Conservation (phyloP, 2,329 filamentous ascomycete genomes). For the Aplosporella prunicola region DNA sequence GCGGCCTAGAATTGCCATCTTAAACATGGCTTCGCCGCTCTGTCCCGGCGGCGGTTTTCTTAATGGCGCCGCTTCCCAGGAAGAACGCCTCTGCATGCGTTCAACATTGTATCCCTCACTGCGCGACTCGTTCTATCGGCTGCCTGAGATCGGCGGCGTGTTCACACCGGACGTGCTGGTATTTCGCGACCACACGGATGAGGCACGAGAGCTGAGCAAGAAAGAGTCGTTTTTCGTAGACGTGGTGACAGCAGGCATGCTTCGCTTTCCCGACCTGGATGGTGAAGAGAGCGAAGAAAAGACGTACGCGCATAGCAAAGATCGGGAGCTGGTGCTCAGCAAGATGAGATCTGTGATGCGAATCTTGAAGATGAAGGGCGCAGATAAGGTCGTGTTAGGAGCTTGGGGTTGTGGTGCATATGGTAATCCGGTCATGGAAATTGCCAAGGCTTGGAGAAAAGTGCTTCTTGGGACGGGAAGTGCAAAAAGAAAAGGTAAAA, state of each 20-base stretch:
- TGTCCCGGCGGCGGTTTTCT: conserved; percentile 53
- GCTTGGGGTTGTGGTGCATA: conserved; percentile 58
- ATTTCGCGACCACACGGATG: conserved; percentile 37
- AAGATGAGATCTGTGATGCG: conserved; percentile 53
- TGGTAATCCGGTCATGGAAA: conserved; percentile 51
- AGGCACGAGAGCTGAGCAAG: conserved; percentile 31
- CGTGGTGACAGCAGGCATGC: conserved; percentile 49
- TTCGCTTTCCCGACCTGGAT: conserved; percentile 46
- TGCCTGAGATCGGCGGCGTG: conserved; percentile 49
- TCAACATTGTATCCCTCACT: conserved; percentile 52
- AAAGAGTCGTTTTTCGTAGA: conserved; percentile 50
- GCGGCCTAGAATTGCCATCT: conserved; percentile 39
- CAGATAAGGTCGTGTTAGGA: conserved; percentile 46
- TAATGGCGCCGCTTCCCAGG: conserved; percentile 50
- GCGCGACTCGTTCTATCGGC: conserved; percentile 48
- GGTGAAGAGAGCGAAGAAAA: conserved; percentile 24
- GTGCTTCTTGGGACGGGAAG: conserved; percentile 26
- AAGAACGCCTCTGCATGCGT: conserved; percentile 53
- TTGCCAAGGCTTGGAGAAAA: conserved; percentile 47
- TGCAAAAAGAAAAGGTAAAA: conserved; percentile 15
- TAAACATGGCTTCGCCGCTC: conserved; percentile 57
- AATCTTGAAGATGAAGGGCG: conserved; percentile 39
- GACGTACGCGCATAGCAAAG: conserved; percentile 37
- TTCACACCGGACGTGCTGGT: conserved; percentile 52
- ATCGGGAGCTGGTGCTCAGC: conserved; percentile 40